phyloP scores from a whole-genome alignment of 2,329 filamentous ascomycete genomes.

The Emergomyces africanus region DNA sequence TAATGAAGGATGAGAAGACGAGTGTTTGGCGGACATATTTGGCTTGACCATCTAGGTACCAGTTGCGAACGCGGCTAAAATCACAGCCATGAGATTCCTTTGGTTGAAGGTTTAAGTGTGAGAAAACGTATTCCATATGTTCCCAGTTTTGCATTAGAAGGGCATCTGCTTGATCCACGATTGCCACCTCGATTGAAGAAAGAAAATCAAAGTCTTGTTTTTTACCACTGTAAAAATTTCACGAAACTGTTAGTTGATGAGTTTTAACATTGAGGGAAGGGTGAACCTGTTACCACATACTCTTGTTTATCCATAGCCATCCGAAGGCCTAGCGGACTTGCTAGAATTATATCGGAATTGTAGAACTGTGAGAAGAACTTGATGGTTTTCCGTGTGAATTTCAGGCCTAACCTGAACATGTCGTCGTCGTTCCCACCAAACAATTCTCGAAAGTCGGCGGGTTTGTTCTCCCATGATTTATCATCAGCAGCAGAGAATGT shows the following conservation, averaged over 20 bases:
- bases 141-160: conserved; percentile 98
- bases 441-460: conserved; percentile 75
- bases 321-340: conserved; percentile 76
- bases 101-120: conserved; percentile 81
- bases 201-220: conserved; percentile 78
- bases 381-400: conserved; percentile 90
- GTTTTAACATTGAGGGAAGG: conserved; percentile 31
- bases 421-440: conserved; percentile 96
- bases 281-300: conserved; percentile 24
- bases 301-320: conserved; percentile 77
- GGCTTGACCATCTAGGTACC: conserved; percentile 86
- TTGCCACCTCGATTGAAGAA: conserved; percentile 79
- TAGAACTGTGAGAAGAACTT: conserved; percentile 96
- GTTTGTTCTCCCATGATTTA: conserved; percentile 58
- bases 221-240: conserved; percentile 35
- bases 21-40: conserved; percentile 75
- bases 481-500: conserved; percentile 59
- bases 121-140: conserved; percentile 82
- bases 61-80: conserved; percentile 76
- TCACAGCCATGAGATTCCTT: conserved; percentile 85
- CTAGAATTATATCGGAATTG: conserved; percentile 87
- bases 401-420: conserved; percentile 90
- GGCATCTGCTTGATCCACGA: conserved; percentile 86
- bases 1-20: conserved; percentile 67
- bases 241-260: not conserved